phyloP scores from a whole-genome alignment of 2,329 filamentous ascomycete genomes.

The Aspergillus pseudotamarii region DNA sequence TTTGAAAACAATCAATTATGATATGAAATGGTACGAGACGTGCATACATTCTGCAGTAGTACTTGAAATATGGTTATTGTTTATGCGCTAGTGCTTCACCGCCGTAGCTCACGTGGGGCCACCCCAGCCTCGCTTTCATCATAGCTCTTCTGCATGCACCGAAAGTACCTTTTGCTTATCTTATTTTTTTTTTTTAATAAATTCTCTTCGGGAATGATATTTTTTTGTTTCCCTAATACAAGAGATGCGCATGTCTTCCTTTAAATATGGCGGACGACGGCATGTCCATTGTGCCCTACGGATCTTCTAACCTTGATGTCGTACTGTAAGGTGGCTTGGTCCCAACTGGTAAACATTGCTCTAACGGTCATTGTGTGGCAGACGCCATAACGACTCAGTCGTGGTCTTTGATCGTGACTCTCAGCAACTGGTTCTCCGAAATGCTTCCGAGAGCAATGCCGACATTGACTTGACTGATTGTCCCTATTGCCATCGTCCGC shows the following conservation, averaged over 20 bases:
- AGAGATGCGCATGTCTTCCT: constrained; percentile 18
- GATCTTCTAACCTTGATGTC: constrained; percentile 46
- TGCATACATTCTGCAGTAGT: neutral
- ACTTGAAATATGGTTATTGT: neutral
- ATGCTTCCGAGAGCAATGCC: constrained; percentile 51
- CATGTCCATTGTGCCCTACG: constrained; percentile 49
- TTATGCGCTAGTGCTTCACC: constrained; percentile 17
- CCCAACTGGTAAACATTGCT: neutral
- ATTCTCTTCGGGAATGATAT: neutral
- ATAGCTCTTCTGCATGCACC: constrained; percentile 5
- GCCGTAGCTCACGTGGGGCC: constrained; percentile 26
- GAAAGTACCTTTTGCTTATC: neutral
- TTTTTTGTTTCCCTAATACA: constrained; percentile 10
- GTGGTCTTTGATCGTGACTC: constrained; percentile 88
- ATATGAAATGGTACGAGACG: constrained; percentile 1
- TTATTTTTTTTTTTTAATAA: neutral
- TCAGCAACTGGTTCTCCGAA: constrained; percentile 80
- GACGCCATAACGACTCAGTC: constrained; percentile 88
- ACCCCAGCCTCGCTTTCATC: constrained; percentile 12
- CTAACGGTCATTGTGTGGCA: constrained; percentile 44
- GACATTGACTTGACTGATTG: constrained; percentile 69
- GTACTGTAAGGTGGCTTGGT: constrained; percentile 44
- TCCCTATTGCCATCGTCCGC: constrained; percentile 84
- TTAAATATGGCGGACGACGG: constrained; percentile 39
- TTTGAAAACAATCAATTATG: constrained; percentile 11